A percentile compares a stretch with the other conserved stretches of the same genome.
phyloP scores from a whole-genome alignment of 345 rosid genomes.

The Erysimum cheiranthoides region DNA sequence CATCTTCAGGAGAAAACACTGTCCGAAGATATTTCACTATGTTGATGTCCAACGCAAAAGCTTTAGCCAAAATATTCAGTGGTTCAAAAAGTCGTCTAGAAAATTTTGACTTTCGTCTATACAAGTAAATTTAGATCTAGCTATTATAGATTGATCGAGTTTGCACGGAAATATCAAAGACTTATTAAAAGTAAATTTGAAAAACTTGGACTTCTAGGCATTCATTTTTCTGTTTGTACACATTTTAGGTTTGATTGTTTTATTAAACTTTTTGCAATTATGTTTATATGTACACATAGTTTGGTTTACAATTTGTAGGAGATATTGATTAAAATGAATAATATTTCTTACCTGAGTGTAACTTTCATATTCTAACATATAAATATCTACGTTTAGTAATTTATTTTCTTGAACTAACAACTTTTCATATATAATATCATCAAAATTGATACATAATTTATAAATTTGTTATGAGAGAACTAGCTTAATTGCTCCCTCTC shows the following conservation, averaged over 20 bases:
- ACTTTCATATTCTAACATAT: no score
- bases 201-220: not conserved
- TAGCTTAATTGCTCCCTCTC: not conserved
- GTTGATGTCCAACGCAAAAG: constrained; percentile 45
- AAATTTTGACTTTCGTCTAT: not conserved
- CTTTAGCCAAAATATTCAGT: constrained; percentile 35
- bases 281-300: no score
- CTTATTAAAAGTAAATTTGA: not conserved
- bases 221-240: not conserved
- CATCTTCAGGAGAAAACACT: not conserved
- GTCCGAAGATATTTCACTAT: constrained; percentile 36
- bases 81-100: constrained; percentile 17
- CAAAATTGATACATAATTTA: no score
- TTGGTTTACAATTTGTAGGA: no score
- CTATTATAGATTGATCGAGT: not conserved
- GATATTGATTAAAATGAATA: no score
- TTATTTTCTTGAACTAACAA: no score
- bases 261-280: not conserved
- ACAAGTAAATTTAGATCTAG: not conserved
- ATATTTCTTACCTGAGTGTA: no score
- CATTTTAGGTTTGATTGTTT: not conserved
- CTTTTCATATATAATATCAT: no score
- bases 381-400: no score
- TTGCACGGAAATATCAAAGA: not conserved
- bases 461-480: not conserved